Percentiles rank a stretch among this genome's conserved stretches.
phyloP scores from a whole-genome alignment of 345 rosid genomes.

The Salix exigua region DNA sequence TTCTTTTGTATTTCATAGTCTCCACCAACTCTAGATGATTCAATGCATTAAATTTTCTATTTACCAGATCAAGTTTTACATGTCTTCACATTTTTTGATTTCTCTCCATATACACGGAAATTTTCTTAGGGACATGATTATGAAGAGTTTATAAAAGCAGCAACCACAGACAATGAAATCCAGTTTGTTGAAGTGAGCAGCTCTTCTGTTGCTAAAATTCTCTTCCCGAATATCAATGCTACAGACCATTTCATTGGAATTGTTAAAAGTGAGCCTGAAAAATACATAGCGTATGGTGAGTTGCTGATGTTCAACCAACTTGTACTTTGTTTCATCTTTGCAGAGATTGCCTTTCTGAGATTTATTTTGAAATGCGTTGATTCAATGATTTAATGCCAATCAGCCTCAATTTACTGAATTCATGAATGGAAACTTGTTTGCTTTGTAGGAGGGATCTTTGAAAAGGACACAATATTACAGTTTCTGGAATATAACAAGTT shows the following conservation, averaged over 20 bases:
- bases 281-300: conserved; percentile 67
- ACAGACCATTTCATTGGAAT: conserved; percentile 49
- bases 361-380: neutral
- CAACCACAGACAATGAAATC: conserved; percentile 54
- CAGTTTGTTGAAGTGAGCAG: conserved; percentile 64
- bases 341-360: neutral
- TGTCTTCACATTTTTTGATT: neutral
- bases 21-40: neutral
- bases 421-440: conserved; percentile 7
- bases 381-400: neutral
- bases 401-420: conserved; percentile 4
- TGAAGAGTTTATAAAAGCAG: conserved; percentile 69
- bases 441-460: conserved; percentile 59
- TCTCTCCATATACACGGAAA: neutral
- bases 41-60: neutral
- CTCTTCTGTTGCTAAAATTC: conserved; percentile 44
- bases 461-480: conserved; percentile 49
- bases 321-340: neutral
- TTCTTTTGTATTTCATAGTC: neutral
- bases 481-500: conserved; percentile 71
- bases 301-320: neutral
- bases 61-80: neutral
- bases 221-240: conserved; percentile 50
- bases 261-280: conserved; percentile 80
- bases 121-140: conserved; percentile 53